Evolutionary conservation across 371 early-diverging fungal genomes (phyloP), one percentile per base, ranked within the genome.

Genomic region (Gilbertella persicaria): DNA sequence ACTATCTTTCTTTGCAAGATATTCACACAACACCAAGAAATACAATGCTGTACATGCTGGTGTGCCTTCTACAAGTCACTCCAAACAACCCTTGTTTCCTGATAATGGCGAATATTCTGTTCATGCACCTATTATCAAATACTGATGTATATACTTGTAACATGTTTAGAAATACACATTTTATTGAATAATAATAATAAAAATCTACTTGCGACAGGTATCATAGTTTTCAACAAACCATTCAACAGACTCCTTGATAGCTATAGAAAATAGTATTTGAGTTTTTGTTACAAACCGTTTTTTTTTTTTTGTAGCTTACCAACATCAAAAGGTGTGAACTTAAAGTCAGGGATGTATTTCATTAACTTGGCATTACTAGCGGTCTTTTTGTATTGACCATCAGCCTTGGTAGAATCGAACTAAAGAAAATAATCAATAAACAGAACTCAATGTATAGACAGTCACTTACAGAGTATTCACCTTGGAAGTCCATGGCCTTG

Each of bases 311-410:
- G 6, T 7, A 16, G 46, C 66, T 55, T 71, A 86, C 88, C 87
- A 58, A 74, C 70, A 36, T 89, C 83, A 55, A 93, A 91, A 7
- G 86, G 86, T 13, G 92, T 91, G 69, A 93, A 93, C 68, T 89
- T 47, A 62, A 91, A 93, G 62, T 85, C 90, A 50, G 90, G 90
- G 58, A 89, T 63, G 49, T 84, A 79, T 56, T 75, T 79, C 75
- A 69, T 73, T 64, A 93, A 68, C 75, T 93, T 93, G n/a, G 55
- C 80, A 63, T 93, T 93, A 47, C 81, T 87, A 20, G 91, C 92
- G 17, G 93, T 91, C 85, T 93, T 93, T 66, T 91, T 91, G 68
- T 71, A 90, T 69, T 93, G 93, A 21, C 93, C 93, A 69, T 93
- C 93, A 16, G 90, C 82, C 61, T 84, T 84, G 44, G 80, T 73